A percentile compares a stretch with the other conserved stretches of the same genome.
phyloP scores from a whole-genome alignment of 495 filamentous ascomycete species.

The Talaromyces ruber region DNA sequence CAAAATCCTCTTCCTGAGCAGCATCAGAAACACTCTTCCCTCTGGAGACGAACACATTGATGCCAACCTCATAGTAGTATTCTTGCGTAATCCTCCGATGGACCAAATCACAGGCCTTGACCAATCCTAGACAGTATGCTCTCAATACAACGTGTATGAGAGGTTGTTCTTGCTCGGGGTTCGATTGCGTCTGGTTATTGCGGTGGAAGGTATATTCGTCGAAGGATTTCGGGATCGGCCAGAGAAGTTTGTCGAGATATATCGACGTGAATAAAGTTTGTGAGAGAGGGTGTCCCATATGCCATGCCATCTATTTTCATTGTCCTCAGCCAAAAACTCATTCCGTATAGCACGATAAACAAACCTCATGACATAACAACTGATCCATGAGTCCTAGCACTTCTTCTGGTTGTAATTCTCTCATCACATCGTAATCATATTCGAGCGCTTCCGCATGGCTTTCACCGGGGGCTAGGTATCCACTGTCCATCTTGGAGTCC shows the following conservation, averaged over 20 bases:
- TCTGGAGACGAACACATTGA: constrained; percentile 1
- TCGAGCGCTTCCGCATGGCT: constrained; percentile 52
- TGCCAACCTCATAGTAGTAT: constrained; percentile 75
- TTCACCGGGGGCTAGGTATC: constrained; percentile 66
- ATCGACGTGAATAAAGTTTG: constrained; percentile 93
- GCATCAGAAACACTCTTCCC: constrained; percentile 8
- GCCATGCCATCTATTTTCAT: constrained; percentile 78
- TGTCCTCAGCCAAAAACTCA: background rate
- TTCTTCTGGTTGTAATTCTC: constrained; percentile 63
- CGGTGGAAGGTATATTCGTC: constrained; percentile 61
- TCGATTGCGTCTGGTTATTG: constrained; percentile 23
- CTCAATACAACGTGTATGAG: constrained; percentile 62
- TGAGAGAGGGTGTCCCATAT: constrained; percentile 85
- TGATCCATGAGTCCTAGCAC: constrained; percentile 92
- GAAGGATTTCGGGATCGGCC: constrained; percentile 55
- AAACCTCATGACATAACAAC: constrained; percentile 78
- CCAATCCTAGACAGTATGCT: constrained; percentile 76
- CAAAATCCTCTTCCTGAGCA: constrained; percentile 86
- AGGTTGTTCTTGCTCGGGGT: constrained; percentile 24
- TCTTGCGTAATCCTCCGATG: constrained; percentile 64
- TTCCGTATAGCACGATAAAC: background rate
- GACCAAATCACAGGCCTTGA: constrained; percentile 78
- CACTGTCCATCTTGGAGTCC: constrained; percentile 98
- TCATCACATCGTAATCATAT: constrained; percentile 73
- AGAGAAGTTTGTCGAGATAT: constrained; percentile 79